Evolutionary conservation across 2,329 filamentous ascomycete species (phyloP), one percentile per base, ranked within the genome.

Genomic region (Ophiostoma quercus): DNA sequence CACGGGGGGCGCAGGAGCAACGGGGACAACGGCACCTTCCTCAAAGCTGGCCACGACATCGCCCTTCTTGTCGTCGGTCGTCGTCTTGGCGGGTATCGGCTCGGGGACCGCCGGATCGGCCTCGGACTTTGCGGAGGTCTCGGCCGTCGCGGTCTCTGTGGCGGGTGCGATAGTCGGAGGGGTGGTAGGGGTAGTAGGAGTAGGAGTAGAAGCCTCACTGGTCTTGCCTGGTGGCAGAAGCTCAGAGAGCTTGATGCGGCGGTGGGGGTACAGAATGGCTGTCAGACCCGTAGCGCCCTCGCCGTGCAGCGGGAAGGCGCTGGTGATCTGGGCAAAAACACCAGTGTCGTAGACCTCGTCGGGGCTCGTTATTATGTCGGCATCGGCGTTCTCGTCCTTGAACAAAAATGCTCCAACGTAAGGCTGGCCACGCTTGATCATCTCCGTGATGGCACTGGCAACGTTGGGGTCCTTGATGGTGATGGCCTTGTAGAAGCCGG

Each of bases 21-120:
- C 63, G 0, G 51, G 32, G 68, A 91, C 87, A 2, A 91, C 85
- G 5, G 85, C 84, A 25, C 85, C 85, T 82, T 99, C 95, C 79
- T 99, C 95, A 73, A 99, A 98, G 81, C 94, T 97, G 1, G 95
- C 94, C 57, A 98, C 94, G 8, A 98, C 92, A 78, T 98, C 95
- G 3, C 94, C 95, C 79, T 92, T 92, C 80, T 91, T 92, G 73
- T 87, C 86, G 69, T 87, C 84, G 5, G 67, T 67, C 5, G 80
- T 7, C 22, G 51, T 62, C 71, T 75, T 88, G 87, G 39, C 81
- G 75, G 87, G 85, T 73, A 89, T 87, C 9, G 85, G 85, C 68
- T 90, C 87, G 1, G 87, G 86, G 12, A 82, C 78, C 7, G 76
- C 74, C 14, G 82, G 74, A 71, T 87, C 85, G 29, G 80, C 73